A percentile compares a stretch with the other conserved stretches of the same genome.
phyloP scores from a whole-genome alignment of 805 yeast species.

The Blastobotrys robertii region DNA sequence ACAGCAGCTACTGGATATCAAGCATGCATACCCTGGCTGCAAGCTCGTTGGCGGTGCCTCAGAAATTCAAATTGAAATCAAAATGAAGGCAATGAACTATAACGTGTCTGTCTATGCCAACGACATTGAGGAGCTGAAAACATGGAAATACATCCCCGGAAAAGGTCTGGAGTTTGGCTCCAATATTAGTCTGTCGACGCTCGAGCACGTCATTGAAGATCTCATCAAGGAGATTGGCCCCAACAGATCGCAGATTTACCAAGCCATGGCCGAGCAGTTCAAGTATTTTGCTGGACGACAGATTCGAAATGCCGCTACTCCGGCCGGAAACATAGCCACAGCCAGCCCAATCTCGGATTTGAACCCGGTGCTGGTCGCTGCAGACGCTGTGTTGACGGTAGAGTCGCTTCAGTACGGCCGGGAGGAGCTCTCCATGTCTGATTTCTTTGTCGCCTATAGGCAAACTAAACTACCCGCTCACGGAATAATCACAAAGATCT shows the following conservation, averaged over 20 bases:
- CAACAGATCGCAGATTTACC: slow-evolving; percentile 29
- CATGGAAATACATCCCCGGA: slow-evolving; percentile 29
- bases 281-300: slow-evolving; percentile 42
- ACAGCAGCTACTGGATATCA: slow-evolving; percentile 29
- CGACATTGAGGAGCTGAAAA: slow-evolving; percentile 34
- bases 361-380: slow-evolving; percentile 37
- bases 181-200: slow-evolving; percentile 31
- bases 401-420: slow-evolving; percentile 27
- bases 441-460: slow-evolving; percentile 37
- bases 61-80: slow-evolving; percentile 39
- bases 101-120: slow-evolving; percentile 33
- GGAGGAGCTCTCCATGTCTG: slow-evolving; percentile 29
- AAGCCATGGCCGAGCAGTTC: slow-evolving; percentile 33
- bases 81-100: slow-evolving; percentile 34
- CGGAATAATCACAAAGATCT: slow-evolving; percentile 30
- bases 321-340: slow-evolving; percentile 41
- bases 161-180: slow-evolving; percentile 37
- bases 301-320: slow-evolving; percentile 40
- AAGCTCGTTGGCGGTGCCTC: slow-evolving; percentile 40
- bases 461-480: slow-evolving; percentile 31
- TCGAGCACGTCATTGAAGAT: slow-evolving; percentile 31
- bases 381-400: slow-evolving; percentile 32
- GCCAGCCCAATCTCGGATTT: slow-evolving; percentile 42
- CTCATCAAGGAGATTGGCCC: slow-evolving; percentile 18
- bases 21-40: slow-evolving; percentile 27